Evolutionary conservation across 176 grass and related monocot species (phyloP), one percentile per base, ranked within the genome.

Genomic region (Triticum dicoccoides): DNA sequence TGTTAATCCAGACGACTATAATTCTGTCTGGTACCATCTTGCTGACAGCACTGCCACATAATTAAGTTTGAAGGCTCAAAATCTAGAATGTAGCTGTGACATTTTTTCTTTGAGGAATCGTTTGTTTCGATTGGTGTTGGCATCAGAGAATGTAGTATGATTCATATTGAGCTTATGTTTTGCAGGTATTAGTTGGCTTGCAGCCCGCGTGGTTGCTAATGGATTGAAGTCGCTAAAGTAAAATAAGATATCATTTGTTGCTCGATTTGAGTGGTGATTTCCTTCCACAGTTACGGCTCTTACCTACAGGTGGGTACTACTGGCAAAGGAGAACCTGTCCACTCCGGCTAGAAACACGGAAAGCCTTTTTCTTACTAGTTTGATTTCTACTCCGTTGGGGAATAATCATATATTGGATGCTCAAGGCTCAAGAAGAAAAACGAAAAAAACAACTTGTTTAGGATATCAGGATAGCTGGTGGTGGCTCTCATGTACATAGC

Each of bases 141-240:
- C 78, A 73, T 23, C 38, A 45, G 25, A 11, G 69, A 9, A 20
- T 81, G 9, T 25, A 65, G 24, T 35, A 62, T 62, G 8, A 21
- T 54, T 65, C 24, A 45, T 86, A 63, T 69, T 76, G 15, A 7
- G 83, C 49, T 66, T 73, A 65, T 65, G 4, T 79, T 84, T 83
- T 83, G 74, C 80, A 90, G 89, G 85, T 80, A 59, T 84, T 29
- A 69, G 8, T 84, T 47, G 42, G 9, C 65, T 72, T 23, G 71
- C 33, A 47, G 6, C 11, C 69, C 30, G 23, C 33, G n/a, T 72
- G 6, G 14, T 80, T 80, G 18, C 5, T 11, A 80, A n/a, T 39
- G 15, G 63, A 85, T 30, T 30, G 66, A 67, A 35, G 33, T 3
- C 20, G 7, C 56, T 59, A 20, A 21, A 21, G 56, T 59, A 59